Conservation (phyloP, 1,284 basidiomycete genomes). For the Gymnopus androsaceus region DNA sequence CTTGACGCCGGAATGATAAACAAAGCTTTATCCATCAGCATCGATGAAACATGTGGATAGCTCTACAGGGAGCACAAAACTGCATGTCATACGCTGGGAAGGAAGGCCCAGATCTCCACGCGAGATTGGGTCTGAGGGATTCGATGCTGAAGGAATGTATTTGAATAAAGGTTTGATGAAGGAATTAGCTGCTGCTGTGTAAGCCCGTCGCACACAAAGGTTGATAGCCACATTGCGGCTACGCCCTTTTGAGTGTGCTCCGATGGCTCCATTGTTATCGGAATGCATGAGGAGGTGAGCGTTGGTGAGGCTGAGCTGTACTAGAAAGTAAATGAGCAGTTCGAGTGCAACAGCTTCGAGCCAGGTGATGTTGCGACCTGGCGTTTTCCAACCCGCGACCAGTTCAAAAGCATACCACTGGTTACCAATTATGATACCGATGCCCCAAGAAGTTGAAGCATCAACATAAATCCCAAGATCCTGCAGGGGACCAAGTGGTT, state of each 20-base stretch:
- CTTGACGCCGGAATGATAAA: too few species aligned
- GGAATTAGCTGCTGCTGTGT: conserved; percentile 19
- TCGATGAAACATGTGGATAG: too few species aligned
- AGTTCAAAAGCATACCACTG: conserved; percentile 26
- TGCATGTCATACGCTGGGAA: background rate
- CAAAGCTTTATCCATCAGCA: too few species aligned
- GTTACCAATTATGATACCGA: background rate
- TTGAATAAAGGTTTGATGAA: conserved; percentile 28
- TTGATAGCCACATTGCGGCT: conserved; percentile 37
- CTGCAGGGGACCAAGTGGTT: background rate
- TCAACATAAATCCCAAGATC: background rate
- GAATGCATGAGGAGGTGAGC: conserved; percentile 30
- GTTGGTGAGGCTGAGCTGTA: background rate
- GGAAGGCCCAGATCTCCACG: too few species aligned
- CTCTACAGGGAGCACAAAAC: background rate
- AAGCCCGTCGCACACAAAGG: conserved; percentile 29
- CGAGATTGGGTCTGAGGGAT: conserved; percentile 38
- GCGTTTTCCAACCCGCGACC: conserved; percentile 27
- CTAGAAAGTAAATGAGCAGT: conserved; percentile 3
- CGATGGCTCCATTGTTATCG: conserved; percentile 41
- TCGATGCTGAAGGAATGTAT: conserved; percentile 32
- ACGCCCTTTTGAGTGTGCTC: conserved; percentile 34
- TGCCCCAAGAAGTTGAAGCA: too few species aligned
- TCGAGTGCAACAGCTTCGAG: conserved; percentile 12
- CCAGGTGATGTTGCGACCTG: conserved; percentile 31